Percentiles rank a stretch among this genome's conserved stretches.
Evolutionary conservation across 371 early-diverging fungal species (phyloP).

Genomic region (Mortierella sp.): DNA sequence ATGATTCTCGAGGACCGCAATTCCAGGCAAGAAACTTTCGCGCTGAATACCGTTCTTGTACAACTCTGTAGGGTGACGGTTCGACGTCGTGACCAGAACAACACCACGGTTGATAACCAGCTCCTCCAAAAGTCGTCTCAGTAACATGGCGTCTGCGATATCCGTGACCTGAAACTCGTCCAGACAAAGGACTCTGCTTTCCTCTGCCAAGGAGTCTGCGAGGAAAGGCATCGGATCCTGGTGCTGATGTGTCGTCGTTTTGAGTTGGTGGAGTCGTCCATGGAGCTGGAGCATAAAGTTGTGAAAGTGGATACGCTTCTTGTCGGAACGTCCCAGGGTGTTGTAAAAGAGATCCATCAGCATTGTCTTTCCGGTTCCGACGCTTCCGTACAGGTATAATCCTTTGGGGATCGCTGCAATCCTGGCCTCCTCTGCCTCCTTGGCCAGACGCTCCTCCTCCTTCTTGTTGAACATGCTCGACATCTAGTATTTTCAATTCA

Average conservation of each 20-base stretch:
- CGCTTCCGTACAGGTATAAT: slow-evolving; percentile 77
- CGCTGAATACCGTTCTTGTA: slow-evolving; percentile 97
- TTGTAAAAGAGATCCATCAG: slow-evolving; percentile 97
- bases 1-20: slow-evolving; percentile 85
- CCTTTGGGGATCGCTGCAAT: slow-evolving; percentile 62
- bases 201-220: slow-evolving; percentile 84
- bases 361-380: slow-evolving; percentile 95
- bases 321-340: slow-evolving; percentile 74
- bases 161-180: slow-evolving; percentile 98
- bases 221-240: slow-evolving; percentile 85
- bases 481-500: slow-evolving; percentile 23
- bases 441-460: slow-evolving; percentile 46
- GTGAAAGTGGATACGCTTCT: slow-evolving; percentile 94
- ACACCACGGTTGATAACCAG: slow-evolving; percentile 89
- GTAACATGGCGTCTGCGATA: slow-evolving; percentile 97
- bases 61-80: slow-evolving; percentile 91
- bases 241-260: slow-evolving; percentile 63
- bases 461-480: slow-evolving; percentile 53
- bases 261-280: slow-evolving; percentile 82
- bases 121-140: slow-evolving; percentile 86
- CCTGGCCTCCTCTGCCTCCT: slow-evolving; percentile 47
- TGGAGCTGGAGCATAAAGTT: slow-evolving; percentile 96
- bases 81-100: slow-evolving; percentile 92
- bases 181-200: slow-evolving; percentile 91
- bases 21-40: slow-evolving; percentile 90